Conservation (phyloP, 129 eudicot genomes). For the Cynara cardunculus region DNA sequence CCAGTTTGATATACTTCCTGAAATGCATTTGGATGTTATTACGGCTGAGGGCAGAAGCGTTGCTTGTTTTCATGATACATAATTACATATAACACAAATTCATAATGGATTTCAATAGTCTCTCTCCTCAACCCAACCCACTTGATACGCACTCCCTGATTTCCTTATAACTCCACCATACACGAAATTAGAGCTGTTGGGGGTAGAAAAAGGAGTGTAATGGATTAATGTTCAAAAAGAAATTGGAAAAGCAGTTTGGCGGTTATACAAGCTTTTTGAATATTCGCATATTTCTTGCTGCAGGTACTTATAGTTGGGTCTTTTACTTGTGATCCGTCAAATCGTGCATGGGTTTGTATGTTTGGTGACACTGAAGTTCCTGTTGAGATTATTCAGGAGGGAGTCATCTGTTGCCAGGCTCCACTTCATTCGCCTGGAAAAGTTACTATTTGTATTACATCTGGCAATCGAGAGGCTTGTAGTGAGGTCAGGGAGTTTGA, state of each 20-base stretch:
- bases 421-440: slow-evolving; percentile 79
- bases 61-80: background rate
- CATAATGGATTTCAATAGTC: background rate
- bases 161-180: background rate
- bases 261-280: background rate
- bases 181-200: background rate
- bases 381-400: slow-evolving; percentile 75
- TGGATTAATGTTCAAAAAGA: background rate
- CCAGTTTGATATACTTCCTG: background rate
- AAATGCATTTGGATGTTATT: background rate
- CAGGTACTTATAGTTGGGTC: slow-evolving; percentile 87
- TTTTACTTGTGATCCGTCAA: slow-evolving; percentile 71
- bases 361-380: slow-evolving; percentile 94
- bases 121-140: background rate
- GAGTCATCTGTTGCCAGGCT: slow-evolving; percentile 75
- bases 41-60: background rate
- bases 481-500: slow-evolving; percentile 96
- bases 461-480: slow-evolving; percentile 88
- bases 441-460: slow-evolving; percentile 65
- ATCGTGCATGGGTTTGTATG: slow-evolving; percentile 74
- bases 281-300: slow-evolving; percentile 19
- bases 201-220: background rate
- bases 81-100: background rate
- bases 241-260: background rate
- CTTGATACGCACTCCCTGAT: background rate